A percentile compares a stretch with the other conserved stretches of the same genome.
Evolutionary conservation across 2,329 filamentous ascomycete genomes (phyloP).

Genomic region (Teratosphaeria gauchensis): DNA sequence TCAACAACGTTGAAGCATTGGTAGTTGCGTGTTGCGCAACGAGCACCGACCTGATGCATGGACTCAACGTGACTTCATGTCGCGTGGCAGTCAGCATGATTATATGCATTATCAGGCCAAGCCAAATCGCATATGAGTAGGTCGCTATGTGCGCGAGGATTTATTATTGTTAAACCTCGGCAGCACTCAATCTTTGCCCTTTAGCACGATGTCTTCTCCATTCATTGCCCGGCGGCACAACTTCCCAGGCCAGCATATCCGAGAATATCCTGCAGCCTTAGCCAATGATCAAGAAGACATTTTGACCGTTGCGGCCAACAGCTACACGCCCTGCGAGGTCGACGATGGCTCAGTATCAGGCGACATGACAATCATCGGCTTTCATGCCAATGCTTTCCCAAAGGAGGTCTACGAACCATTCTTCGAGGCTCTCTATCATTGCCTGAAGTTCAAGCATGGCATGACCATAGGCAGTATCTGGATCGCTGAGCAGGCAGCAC

Average conservation of each 20-base stretch:
- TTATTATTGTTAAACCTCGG: too few relatives aligned
- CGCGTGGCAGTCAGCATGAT: too few relatives aligned
- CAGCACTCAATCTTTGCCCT: too few relatives aligned
- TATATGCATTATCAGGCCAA: too few relatives aligned
- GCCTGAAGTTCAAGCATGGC: neutral
- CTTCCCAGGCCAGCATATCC: conserved; percentile 8
- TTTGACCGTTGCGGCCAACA: conserved; percentile 12
- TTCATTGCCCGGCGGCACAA: neutral
- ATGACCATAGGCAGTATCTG: conserved; percentile 48
- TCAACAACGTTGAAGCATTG: too few relatives aligned
- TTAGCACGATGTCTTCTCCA: neutral
- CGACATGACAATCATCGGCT: conserved; percentile 18
- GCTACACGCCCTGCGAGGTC: conserved; percentile 12
- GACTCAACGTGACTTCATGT: too few relatives aligned
- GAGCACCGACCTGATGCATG: too few relatives aligned
- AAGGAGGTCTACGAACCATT: conserved; percentile 20
- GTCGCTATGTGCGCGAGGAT: too few relatives aligned
- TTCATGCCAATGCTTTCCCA: conserved; percentile 15
- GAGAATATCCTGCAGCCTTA: conserved; percentile 6
- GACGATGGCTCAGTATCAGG: conserved; percentile 9
- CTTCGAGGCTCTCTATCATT: conserved; percentile 10
- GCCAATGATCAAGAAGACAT: conserved; percentile 5
- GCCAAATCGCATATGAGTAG: too few relatives aligned
- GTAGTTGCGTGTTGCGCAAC: too few relatives aligned
- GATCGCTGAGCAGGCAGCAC: conserved; percentile 77